phyloP scores from a whole-genome alignment of 2,329 filamentous ascomycete genomes.

The Colletotrichum nymphaeae region DNA sequence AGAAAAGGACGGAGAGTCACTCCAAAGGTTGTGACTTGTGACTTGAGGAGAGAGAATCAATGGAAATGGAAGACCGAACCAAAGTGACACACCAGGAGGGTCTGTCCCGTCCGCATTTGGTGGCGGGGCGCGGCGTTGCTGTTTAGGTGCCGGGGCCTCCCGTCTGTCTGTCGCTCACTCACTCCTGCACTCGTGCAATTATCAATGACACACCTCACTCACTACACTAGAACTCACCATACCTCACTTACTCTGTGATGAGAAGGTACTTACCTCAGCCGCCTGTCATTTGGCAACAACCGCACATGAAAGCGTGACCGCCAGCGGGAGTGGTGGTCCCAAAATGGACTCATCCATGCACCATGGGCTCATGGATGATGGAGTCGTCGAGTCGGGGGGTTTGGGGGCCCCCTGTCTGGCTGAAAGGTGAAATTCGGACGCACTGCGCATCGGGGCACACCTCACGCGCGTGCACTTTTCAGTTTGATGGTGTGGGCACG shows the following conservation, averaged over 20 bases:
- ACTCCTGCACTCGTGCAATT: not conserved
- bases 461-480: not conserved
- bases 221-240: too few relatives aligned
- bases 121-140: slow-evolving; percentile 19
- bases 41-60: not conserved
- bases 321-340: not conserved
- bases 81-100: too few relatives aligned
- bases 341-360: not conserved
- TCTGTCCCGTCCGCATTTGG: not conserved
- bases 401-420: slow-evolving; percentile 19
- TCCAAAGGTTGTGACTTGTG: too few relatives aligned
- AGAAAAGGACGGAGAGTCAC: not conserved
- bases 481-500: not conserved
- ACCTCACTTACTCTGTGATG: too few relatives aligned
- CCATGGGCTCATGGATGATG: too few relatives aligned
- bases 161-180: not conserved
- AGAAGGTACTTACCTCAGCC: too few relatives aligned
- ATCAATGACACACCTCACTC: not conserved
- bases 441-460: not conserved
- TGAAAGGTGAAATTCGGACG: slow-evolving; percentile 5
- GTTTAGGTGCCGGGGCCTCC: slow-evolving; percentile 9
- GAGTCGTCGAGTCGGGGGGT: slow-evolving; percentile 1
- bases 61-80: not conserved
- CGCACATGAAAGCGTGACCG: not conserved
- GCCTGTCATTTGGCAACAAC: too few relatives aligned